Evolutionary conservation across 176 grass and related monocot genomes (phyloP), one percentile per base, ranked within the genome.

Genomic region (Oryza officinalis): DNA sequence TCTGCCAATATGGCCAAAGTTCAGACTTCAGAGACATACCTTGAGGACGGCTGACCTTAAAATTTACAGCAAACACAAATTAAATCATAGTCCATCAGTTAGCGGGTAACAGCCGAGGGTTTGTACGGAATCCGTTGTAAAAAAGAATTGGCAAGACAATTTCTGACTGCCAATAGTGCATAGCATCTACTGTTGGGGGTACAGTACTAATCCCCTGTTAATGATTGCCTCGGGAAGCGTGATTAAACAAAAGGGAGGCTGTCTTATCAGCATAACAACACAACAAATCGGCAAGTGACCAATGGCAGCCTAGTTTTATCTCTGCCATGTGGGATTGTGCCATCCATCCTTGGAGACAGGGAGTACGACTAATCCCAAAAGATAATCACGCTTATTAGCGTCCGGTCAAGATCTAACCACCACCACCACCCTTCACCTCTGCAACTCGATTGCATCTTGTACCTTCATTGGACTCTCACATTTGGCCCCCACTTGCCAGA

Each of bases 331-430:
- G 86, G 63, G 45, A 22, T n/a, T 20, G 33, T 59, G 30, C 40
- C 63, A 54, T 10, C 31, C 79, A 11, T 71, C 65, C 30, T 54
- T 20, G 27, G 2, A 27, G 76, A 80, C 30, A 66, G 8, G 33
- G 67, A 61, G 71, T 17, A 59, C 61, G 18, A 71, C 71, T 61
- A 69, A 71, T 7, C 50, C 28, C 13, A 20, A 49, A 87, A 80
- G 32, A 84, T 81, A 84, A 81, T 71, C 63, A 67, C 20, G 13
- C 67, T 0, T 30, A 30, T 1, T 28, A 31, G 66, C 76, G 45
- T 85, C 78, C 78, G 70, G 86, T 91, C 92, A 87, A 94, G 88
- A 94, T 89, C 86, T 78, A 88, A 94, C 89, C 64, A 84, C 86
- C 86, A 30, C 85, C 83, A 13, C 50, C 74, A 33, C 28, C 25